Conservation (phyloP, 1,284 basidiomycete genomes). For the Hortiboletus rubellus region DNA sequence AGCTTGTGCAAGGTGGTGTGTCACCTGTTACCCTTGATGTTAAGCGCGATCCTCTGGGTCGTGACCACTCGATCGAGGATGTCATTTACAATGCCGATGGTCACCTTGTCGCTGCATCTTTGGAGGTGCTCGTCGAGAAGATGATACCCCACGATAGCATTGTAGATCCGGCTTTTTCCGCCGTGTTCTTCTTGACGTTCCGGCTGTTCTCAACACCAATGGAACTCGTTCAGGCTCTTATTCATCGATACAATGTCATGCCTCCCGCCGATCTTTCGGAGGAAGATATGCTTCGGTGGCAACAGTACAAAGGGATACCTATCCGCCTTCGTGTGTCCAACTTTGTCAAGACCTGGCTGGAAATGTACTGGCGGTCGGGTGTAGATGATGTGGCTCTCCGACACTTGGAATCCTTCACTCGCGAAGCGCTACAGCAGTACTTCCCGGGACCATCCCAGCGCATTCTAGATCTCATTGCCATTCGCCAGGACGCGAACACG, state of each 20-base stretch:
- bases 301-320: slow-evolving; percentile 83
- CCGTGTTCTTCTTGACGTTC: slow-evolving; percentile 95
- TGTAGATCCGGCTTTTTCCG: slow-evolving; percentile 81
- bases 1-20: slow-evolving; percentile 53
- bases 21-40: slow-evolving; percentile 49
- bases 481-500: slow-evolving; percentile 49
- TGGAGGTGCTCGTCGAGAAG: slow-evolving; percentile 88
- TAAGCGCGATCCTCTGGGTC: slow-evolving; percentile 53
- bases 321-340: slow-evolving; percentile 89
- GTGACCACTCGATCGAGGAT: slow-evolving; percentile 78
- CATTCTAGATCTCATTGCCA: slow-evolving; percentile 68
- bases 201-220: slow-evolving; percentile 85
- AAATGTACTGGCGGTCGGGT: slow-evolving; percentile 81
- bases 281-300: slow-evolving; percentile 75
- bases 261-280: slow-evolving; percentile 59
- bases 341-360: slow-evolving; percentile 92
- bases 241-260: slow-evolving; percentile 78
- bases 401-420: slow-evolving; percentile 62
- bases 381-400: slow-evolving; percentile 64
- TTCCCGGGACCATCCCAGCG: slow-evolving; percentile 71
- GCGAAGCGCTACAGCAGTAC: slow-evolving; percentile 58
- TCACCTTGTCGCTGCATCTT: slow-evolving; percentile 86
- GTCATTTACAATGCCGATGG: slow-evolving; percentile 91
- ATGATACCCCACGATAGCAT: slow-evolving; percentile 95
- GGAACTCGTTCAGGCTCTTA: slow-evolving; percentile 76